phyloP scores from a whole-genome alignment of 305 asterid species.

The Plantago lanceolata region DNA sequence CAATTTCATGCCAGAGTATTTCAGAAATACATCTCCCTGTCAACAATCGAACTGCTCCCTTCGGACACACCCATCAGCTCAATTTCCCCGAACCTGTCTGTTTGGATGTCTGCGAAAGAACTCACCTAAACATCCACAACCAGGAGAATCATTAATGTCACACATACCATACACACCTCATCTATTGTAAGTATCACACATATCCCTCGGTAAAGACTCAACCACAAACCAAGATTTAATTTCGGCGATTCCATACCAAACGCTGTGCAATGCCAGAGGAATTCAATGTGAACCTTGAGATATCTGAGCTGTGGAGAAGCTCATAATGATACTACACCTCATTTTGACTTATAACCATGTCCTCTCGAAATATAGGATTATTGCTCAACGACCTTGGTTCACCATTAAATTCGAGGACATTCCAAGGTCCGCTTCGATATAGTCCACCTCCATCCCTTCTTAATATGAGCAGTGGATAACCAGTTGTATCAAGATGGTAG shows the following conservation, averaged over 20 bases:
- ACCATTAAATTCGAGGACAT: conserved; percentile 25
- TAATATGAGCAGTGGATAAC: conserved; percentile 13
- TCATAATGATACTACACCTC: not conserved
- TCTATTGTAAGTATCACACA: conserved; percentile 22
- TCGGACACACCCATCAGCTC: no score
- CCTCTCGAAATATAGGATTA: not conserved
- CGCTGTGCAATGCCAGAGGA: conserved; percentile 19
- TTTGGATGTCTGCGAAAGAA: not conserved
- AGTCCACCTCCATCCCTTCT: not conserved
- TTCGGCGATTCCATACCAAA: conserved; percentile 21
- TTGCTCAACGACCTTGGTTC: not conserved
- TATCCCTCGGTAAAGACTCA: conserved; percentile 18
- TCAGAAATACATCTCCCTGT: no score
- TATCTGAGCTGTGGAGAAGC: not conserved
- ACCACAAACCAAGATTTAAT: conserved; percentile 14
- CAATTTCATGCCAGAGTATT: no score
- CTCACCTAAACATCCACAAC: conserved; percentile 7
- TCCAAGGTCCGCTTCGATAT: conserved; percentile 18
- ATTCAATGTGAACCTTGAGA: conserved; percentile 20
- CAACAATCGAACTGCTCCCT: no score
- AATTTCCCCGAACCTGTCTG: not conserved
- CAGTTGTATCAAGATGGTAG: not conserved
- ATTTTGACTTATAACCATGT: not conserved
- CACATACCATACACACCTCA: conserved; percentile 35
- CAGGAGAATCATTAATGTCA: not conserved